Percentiles rank a stretch among this genome's conserved stretches.
phyloP scores from a whole-genome alignment of 2,329 filamentous ascomycete genomes.

The Colletotrichum sp. region DNA sequence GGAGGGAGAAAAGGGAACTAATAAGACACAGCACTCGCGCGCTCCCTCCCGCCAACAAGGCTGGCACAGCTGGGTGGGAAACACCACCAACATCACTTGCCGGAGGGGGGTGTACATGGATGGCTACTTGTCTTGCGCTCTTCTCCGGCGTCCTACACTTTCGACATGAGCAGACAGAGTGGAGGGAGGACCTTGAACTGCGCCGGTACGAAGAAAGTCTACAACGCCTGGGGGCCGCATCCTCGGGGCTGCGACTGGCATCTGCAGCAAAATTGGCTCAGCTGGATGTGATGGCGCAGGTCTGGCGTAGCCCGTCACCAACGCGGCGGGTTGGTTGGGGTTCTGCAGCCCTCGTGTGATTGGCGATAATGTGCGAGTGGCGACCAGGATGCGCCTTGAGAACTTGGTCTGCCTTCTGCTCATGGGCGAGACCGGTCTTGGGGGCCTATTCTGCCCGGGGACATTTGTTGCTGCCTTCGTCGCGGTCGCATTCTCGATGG shows the following conservation, averaged over 20 bases:
- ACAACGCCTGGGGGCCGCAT: not conserved
- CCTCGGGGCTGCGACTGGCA: not conserved
- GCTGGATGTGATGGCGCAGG: conserved; percentile 17
- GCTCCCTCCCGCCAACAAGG: not conserved
- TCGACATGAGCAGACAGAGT: not conserved
- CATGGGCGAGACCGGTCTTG: not conserved
- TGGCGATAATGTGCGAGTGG: not conserved
- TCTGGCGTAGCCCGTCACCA: not conserved
- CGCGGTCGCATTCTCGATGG: not conserved
- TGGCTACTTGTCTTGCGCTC: not conserved
- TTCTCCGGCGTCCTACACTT: not conserved
- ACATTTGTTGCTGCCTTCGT: not conserved
- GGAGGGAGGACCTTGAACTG: not conserved
- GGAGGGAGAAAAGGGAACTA: not conserved
- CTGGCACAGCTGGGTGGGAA: not conserved
- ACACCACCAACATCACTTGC: not conserved
- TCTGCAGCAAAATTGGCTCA: conserved; percentile 10
- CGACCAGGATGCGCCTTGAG: not conserved
- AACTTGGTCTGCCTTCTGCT: not conserved
- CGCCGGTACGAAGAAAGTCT: not conserved
- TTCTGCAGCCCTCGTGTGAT: not conserved
- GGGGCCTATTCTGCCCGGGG: not conserved
- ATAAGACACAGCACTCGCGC: not conserved
- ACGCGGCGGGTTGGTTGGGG: not conserved
- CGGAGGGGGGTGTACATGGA: not conserved